Base-by-base conservation (phyloP, 768 basidiomycete genomes). In the Termitomyces sp. region DNA sequence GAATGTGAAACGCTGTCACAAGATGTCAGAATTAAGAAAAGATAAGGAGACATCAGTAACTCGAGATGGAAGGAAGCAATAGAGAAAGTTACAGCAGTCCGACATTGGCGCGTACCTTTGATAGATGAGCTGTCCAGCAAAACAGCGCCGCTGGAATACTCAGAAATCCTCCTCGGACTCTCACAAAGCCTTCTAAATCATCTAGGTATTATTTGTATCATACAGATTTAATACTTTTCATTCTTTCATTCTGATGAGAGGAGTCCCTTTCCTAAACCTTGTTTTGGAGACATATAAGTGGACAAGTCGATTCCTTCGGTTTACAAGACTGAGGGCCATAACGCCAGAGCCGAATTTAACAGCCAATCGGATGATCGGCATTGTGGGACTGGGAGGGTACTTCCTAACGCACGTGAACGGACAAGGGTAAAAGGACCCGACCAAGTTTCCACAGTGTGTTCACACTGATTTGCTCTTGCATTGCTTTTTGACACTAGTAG, bases 371-470 rank as follows among this genome's bases (percentile, higher is more conserved):
- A 42, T 30, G 18, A 26, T 53, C 51, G 38, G 38, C 20, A 28
- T 36, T 20, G 22, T 53, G 30, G 8, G 30, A 54, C 53, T n/a
- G 53, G 22, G 53, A 54, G 43, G 53, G 53, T 54, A 44, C 53
- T 54, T 42, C 38, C 28, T 2, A n/a, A 13, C 10, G 22, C 54
- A 55, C 38, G 33, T 42, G 56, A 43, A 14, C n/a, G 14, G 26
- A 53, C 14, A 54, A 33, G 42, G 18, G 30, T 45, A 38, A 54
- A 45, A 43, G 40, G 35, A 42, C 48, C 56, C n/a, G 47, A 12
- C 30, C 56, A 57, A 38, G 40, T 42, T 18, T 42, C n/a, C 18
- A 20, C 40, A 9, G n/a, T n/a, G n/a, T n/a, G n/a, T 20, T 4
- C 40, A 42, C 40, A 20, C 40, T 0, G 40, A 42, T n/a, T 42